Conservation (phyloP, 495 filamentous ascomycete species). For the Xylaria telfairii region DNA sequence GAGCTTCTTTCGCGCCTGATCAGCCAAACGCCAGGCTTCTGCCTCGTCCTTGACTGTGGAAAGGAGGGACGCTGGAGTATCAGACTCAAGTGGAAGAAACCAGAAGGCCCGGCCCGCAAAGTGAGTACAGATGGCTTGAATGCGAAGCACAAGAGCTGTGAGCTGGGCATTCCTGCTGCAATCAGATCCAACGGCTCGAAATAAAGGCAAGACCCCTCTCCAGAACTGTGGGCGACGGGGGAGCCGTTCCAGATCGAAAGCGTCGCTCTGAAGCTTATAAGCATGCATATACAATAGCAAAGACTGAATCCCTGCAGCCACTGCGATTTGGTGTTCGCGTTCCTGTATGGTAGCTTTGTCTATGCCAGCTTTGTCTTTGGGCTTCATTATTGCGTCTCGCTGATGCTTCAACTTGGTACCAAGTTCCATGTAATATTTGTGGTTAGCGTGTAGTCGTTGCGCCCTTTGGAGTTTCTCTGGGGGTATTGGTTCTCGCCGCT, state of each 20-base stretch:
- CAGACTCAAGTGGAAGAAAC: slow-evolving; percentile 32
- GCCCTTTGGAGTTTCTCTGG: slow-evolving; percentile 35
- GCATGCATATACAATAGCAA: slow-evolving; percentile 37
- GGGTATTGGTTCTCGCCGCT: slow-evolving; percentile 34
- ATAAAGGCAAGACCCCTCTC: slow-evolving; percentile 30
- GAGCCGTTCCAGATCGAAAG: slow-evolving; percentile 33
- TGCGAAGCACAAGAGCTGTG: slow-evolving; percentile 36
- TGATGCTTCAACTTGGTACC: slow-evolving; percentile 53
- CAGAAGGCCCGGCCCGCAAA: slow-evolving; percentile 34
- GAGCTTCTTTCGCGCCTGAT: slow-evolving; percentile 31
- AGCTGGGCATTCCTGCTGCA: slow-evolving; percentile 30
- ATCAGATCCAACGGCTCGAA: slow-evolving; percentile 31
- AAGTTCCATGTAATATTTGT: slow-evolving; percentile 38
- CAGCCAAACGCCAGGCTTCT: slow-evolving; percentile 34
- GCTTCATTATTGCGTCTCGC: slow-evolving; percentile 47
- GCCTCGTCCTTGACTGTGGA: slow-evolving; percentile 32
- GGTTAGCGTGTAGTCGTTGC: slow-evolving; percentile 31
- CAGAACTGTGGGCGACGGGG: slow-evolving; percentile 28
- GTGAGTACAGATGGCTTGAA: slow-evolving; percentile 37
- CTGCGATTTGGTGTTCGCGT: slow-evolving; percentile 33
- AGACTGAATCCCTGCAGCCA: slow-evolving; percentile 37
- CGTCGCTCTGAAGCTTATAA: slow-evolving; percentile 38
- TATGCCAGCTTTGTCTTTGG: slow-evolving; percentile 18
- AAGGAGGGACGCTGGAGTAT: slow-evolving; percentile 26
- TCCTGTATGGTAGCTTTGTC: too few species aligned